These are phyloP conservation scores for Globisporangium rhizosaccharum DNA, from an alignment of 352 stramenopile genomes.

Conservation along the genomic window DNA sequence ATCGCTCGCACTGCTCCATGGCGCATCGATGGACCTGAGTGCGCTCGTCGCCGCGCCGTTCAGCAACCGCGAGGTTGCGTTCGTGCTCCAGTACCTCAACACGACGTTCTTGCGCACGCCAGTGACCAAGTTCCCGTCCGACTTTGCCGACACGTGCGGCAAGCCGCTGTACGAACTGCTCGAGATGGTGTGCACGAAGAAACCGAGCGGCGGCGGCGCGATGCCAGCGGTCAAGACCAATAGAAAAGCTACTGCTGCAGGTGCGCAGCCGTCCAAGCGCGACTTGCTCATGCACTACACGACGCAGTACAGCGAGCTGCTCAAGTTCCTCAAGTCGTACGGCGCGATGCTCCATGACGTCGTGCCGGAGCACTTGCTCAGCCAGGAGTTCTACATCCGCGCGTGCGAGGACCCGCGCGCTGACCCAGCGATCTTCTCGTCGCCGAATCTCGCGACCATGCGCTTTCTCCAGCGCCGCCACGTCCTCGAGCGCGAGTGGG, in stretches of 20 bases:
- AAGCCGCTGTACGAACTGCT: conserved; percentile 87
- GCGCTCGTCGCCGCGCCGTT: conserved; percentile 9
- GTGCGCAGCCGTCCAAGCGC: conserved; percentile 33
- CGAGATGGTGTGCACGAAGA: conserved; percentile 87
- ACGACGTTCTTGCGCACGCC: conserved; percentile 69
- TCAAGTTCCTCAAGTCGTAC: conserved; percentile 90
- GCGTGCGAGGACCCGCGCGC: conserved; percentile 63
- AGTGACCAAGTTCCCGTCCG: conserved; percentile 64
- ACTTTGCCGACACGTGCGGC: conserved; percentile 71
- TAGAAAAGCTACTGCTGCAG: not conserved
- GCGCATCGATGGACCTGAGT: not conserved
- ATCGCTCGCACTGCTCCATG: conserved; percentile 5
- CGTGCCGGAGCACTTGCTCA: conserved; percentile 69
- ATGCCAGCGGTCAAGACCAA: conserved; percentile 20
- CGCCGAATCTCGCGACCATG: conserved; percentile 24
- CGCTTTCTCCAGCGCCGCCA: conserved; percentile 50
- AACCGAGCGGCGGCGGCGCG: conserved; percentile 36
- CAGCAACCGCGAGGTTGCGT: conserved; percentile 39
- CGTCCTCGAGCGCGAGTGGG: conserved; percentile 57
- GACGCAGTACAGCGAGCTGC: conserved; percentile 78
- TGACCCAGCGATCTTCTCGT: conserved; percentile 43
- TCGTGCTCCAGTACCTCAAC: conserved; percentile 85
- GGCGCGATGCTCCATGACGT: conserved; percentile 90
- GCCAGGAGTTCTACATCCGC: conserved; percentile 75
- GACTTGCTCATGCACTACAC: conserved; percentile 52